Evolutionary conservation across 2,329 filamentous ascomycete genomes (phyloP), one percentile per base, ranked within the genome.

Genomic region (Nannizzia gypsea): DNA sequence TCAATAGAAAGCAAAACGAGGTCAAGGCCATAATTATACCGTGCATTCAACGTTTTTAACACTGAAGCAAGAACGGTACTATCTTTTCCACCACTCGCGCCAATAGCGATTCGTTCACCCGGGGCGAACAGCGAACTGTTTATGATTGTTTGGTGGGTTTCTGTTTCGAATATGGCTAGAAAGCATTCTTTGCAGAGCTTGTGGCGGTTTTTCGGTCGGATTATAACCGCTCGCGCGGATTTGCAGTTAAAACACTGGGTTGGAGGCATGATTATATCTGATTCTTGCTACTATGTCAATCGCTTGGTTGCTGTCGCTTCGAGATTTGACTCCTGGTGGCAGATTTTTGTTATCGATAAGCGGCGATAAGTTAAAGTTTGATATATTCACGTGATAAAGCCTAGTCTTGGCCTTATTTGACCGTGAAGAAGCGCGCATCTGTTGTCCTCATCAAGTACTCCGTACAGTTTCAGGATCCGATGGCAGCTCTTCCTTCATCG

Each of bases 51-150:
- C 0, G 90, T 96, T 73, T 96, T 96, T 58, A 99, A 80, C 0
- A 99, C 91, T 0, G 90, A 95, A 3, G 93, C 93, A 9, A 99
- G 80, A 0, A 99, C 93, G 0, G 93, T 99, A 58, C 90, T 96
- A 73, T 99, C 93, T 75, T 99, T 99, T 67, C 93, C 93, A 59
- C 93, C 93, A 1, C 91, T 96, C 56, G 95, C 93, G 48, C 93
- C 95, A 68, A 99, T 96, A 6, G 93, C 95, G 42, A 99, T 83
- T 62, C 82, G 84, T 72, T 99, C 93, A 61, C 92, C 92, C 1
- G 81, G 84, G 50, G 79, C 78, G 74, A 99, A 99, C 15, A 99
- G 82, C n/a, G 80, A 77, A 17, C 88, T 89, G 1, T 86, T 83
- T 26, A 81, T 85, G 68, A 99, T 95, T 3, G 93, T 97, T 69